Base-by-base conservation (phyloP, 208 protist genomes). In the Eutreptiella sp. region DNA sequence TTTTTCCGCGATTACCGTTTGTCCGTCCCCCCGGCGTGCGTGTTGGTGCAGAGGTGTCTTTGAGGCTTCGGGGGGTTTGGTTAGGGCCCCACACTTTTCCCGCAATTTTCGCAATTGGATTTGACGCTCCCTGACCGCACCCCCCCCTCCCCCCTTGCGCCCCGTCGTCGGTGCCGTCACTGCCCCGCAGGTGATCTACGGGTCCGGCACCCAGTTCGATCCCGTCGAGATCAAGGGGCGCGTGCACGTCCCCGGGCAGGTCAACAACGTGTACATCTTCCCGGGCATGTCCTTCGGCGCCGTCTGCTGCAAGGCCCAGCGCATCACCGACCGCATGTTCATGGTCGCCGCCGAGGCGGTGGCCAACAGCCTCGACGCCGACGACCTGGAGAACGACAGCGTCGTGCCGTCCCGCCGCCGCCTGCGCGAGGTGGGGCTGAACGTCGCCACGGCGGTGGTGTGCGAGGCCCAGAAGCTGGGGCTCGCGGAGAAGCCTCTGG, bases 261-360 rank as follows among this genome's bases (percentile, higher is more conserved):
- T 87, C 38, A 98, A 98, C 79, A 98, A 98, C 78, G 83, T 96
- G 41, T 90, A 92, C 69, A 81, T 96, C 47, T 96, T 96, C 79
- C 91, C 91, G 23, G 94, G 91, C 41, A 53, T 97, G 23, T 93
- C 87, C 41, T 80, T 97, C 21, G 95, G 87, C 32, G 53, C 74
- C 16, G 23, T 61, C 3, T 26, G 71, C 1, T 43, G 36, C 32
- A 4, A 65, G 7, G 36, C 84, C 21, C 71, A 59, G 11, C 41
- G 75, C 45, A 92, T 97, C 38, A 86, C 90, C 7, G 81, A 96
- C 47, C 67, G 75, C 36, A 90, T 94, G 50, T 68, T 97, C 54
- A 65, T 80, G 23, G 63, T 61, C 3, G 83, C 92, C 0, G 79
- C 90, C n/a, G 43, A 58, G 29, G 66, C 73, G 16, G 76, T 96